phyloP scores from a whole-genome alignment of 2,329 filamentous ascomycete species.

The Rutstroemia sp. region DNA sequence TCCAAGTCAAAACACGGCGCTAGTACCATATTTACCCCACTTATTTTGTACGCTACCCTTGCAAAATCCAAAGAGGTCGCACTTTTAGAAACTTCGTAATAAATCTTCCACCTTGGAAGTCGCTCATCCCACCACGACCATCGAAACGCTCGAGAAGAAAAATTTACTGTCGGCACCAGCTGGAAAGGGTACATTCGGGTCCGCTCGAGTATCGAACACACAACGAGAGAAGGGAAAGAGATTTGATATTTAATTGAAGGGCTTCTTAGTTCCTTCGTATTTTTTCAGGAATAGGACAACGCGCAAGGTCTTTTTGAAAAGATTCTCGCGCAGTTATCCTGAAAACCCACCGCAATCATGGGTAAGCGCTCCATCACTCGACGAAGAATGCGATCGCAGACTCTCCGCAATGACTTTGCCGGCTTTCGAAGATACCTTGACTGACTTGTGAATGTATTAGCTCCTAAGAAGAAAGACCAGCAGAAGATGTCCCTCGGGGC shows the following conservation, averaged over 20 bases:
- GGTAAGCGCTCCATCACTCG: constrained; percentile 36
- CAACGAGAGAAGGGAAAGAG: neutral
- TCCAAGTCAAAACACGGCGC: neutral
- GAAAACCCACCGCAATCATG: constrained; percentile 47
- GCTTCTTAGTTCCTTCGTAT: constrained; percentile 18
- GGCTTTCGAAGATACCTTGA: constrained; percentile 9
- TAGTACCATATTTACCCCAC: neutral
- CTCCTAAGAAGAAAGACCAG: constrained; percentile 80
- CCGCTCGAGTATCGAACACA: neutral
- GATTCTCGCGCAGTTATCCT: constrained; percentile 37
- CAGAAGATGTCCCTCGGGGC: constrained; percentile 97
- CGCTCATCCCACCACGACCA: constrained; percentile 4
- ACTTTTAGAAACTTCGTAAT: constrained; percentile 9
- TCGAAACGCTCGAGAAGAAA: neutral
- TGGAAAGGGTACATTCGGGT: constrained; percentile 1
- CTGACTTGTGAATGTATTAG: constrained; percentile 47
- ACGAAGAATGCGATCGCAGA: constrained; percentile 1
- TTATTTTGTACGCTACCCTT: neutral
- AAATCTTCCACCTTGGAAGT: constrained; percentile 1
- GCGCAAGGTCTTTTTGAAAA: constrained; percentile 22
- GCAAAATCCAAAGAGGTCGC: neutral
- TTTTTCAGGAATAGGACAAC: constrained; percentile 17
- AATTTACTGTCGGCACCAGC: neutral
- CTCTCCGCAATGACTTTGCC: neutral
- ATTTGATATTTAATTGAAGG: constrained; percentile 14